These are phyloP conservation scores for Drechslerella dactyloides DNA, from an alignment of 2,329 filamentous ascomycete species.

Conservation along the genomic window DNA sequence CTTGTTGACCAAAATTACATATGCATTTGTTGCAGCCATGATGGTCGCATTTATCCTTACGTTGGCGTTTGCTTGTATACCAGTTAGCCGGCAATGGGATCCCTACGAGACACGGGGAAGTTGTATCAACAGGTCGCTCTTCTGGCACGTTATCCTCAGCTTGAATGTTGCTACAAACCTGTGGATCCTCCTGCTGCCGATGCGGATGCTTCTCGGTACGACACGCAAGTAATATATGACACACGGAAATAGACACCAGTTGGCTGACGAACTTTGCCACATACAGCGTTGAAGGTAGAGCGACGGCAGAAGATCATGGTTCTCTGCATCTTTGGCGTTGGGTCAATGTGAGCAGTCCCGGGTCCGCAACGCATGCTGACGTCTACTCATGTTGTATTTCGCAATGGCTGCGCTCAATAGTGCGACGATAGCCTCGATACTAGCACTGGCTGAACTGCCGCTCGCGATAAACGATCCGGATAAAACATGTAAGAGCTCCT, in stretches of 20 bases:
- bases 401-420: slow-evolving; percentile 1
- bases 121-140: slow-evolving; percentile 38
- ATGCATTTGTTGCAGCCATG: slow-evolving; percentile 56
- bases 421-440: slow-evolving; percentile 45
- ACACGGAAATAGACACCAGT: background rate
- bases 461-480: slow-evolving; percentile 48
- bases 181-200: slow-evolving; percentile 42
- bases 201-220: slow-evolving; percentile 40
- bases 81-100: slow-evolving; percentile 57
- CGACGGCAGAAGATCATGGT: slow-evolving; percentile 37
- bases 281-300: slow-evolving; percentile 28
- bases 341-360: slow-evolving; percentile 23
- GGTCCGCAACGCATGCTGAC: background rate
- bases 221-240: background rate
- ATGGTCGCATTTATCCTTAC: slow-evolving; percentile 58
- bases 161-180: slow-evolving; percentile 44
- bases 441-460: slow-evolving; percentile 44
- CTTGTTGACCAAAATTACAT: slow-evolving; percentile 55
- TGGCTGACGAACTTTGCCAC: slow-evolving; percentile 2
- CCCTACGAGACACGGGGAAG: slow-evolving; percentile 24
- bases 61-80: slow-evolving; percentile 59
- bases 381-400: slow-evolving; percentile 43
- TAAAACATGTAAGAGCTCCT: slow-evolving; percentile 43
- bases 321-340: slow-evolving; percentile 38
- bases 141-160: slow-evolving; percentile 39